These are phyloP conservation scores for Scheffersomyces titani DNA, from an alignment of 1,139 yeast genomes.

Conservation along the genomic window DNA sequence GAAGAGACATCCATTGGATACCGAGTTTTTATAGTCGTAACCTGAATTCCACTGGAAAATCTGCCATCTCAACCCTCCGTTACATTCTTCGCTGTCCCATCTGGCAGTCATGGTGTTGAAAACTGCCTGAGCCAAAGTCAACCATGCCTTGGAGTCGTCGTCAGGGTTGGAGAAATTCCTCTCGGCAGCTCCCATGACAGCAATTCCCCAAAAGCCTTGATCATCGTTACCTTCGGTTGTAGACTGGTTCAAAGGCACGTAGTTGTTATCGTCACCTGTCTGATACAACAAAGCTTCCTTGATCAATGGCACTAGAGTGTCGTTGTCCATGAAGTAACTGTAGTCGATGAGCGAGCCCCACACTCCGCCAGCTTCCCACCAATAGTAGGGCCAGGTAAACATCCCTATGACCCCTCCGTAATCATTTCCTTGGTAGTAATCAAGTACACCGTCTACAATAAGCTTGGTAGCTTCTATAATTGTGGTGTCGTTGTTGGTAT, in stretches of 20 bases:
- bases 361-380: constrained; percentile 96
- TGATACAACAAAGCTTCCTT: constrained; percentile 64
- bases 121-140: constrained; percentile 70
- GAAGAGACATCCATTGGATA: constrained; percentile 77
- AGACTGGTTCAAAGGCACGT: constrained; percentile 74
- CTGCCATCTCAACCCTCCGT: constrained; percentile 88
- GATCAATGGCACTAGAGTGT: constrained; percentile 55
- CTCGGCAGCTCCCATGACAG: constrained; percentile 84
- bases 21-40: constrained; percentile 75
- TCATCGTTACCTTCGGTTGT: constrained; percentile 89
- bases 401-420: constrained; percentile 77
- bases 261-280: constrained; percentile 65
- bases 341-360: constrained; percentile 78
- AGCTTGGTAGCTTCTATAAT: constrained; percentile 53
- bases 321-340: constrained; percentile 61
- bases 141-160: constrained; percentile 47
- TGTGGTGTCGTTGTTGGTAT: constrained; percentile 39
- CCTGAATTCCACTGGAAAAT: constrained; percentile 77
- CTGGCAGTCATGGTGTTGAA: constrained; percentile 74
- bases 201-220: constrained; percentile 89
- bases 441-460: constrained; percentile 64
- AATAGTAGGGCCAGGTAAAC: constrained; percentile 76
- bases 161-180: constrained; percentile 69
- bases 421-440: constrained; percentile 65
- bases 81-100: constrained; percentile 68